Conservation (phyloP, 495 filamentous ascomycete species). For the Penicillium dipodomyicola region DNA sequence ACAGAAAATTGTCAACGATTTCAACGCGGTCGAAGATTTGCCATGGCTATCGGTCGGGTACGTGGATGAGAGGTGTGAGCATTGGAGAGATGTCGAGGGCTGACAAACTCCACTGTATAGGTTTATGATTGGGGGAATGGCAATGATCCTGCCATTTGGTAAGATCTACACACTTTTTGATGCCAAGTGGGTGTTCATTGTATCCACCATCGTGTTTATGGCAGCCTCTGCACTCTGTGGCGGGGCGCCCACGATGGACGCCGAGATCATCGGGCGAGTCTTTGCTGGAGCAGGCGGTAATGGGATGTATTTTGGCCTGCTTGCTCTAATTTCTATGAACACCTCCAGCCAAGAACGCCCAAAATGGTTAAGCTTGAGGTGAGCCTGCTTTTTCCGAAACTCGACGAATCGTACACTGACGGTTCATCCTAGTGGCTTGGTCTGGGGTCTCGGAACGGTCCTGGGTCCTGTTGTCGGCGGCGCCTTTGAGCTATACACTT, state of each 20-base stretch:
- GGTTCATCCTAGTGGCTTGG: conserved; percentile 14
- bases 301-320: conserved; percentile 52
- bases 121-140: conserved; percentile 23
- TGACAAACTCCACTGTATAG: conserved; percentile 37
- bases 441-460: conserved; percentile 49
- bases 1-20: conserved; percentile 41
- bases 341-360: conserved; percentile 46
- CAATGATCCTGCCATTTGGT: conserved; percentile 22
- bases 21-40: conserved; percentile 47
- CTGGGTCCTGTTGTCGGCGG: conserved; percentile 44
- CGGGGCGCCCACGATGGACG: conserved; percentile 47
- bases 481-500: conserved; percentile 36
- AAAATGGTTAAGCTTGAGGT: conserved; percentile 44
- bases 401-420: background rate
- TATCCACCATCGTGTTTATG: conserved; percentile 45
- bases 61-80: background rate
- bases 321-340: conserved; percentile 43
- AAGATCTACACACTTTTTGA: conserved; percentile 50
- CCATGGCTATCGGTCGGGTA: conserved; percentile 52
- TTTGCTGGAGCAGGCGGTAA: conserved; percentile 40
- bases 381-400: background rate
- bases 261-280: conserved; percentile 49
- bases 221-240: conserved; percentile 50
- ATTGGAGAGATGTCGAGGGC: conserved; percentile 22
- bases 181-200: conserved; percentile 52